A percentile compares a stretch with the other conserved stretches of the same genome.
Evolutionary conservation across 148 eudicot genomes (phyloP).

Genomic region (Cornus florida): DNA sequence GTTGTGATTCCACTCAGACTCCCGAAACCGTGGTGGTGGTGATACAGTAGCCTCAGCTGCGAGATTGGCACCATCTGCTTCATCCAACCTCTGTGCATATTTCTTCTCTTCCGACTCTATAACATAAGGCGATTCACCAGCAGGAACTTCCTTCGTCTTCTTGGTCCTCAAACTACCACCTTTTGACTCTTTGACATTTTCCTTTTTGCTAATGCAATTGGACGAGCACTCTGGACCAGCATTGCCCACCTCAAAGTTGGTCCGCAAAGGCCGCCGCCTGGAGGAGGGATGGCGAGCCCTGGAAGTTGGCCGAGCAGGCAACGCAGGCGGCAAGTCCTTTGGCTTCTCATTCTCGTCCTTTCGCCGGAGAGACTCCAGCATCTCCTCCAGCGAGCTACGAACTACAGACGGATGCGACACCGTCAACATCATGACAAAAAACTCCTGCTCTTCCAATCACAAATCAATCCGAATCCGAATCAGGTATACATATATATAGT

Average conservation of each 20-base stretch:
- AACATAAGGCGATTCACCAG: conserved; percentile 59
- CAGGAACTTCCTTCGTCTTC: conserved; percentile 42
- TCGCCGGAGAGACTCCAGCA: conserved; percentile 71
- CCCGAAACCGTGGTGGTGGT: conserved; percentile 27
- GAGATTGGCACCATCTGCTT: conserved; percentile 16
- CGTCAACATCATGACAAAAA: conserved; percentile 39
- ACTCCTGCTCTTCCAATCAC: neutral
- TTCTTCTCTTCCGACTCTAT: conserved; percentile 29
- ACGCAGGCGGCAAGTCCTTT: conserved; percentile 73
- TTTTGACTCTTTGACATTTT: conserved; percentile 14
- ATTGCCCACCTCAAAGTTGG: conserved; percentile 35
- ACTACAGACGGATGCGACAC: conserved; percentile 42
- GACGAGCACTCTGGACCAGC: neutral
- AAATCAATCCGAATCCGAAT: neutral
- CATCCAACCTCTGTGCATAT: conserved; percentile 20
- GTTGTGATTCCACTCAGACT: conserved; percentile 66
- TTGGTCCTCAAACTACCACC: conserved; percentile 55
- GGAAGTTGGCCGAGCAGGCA: conserved; percentile 74
- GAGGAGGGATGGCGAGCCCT: conserved; percentile 61
- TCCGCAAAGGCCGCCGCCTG: conserved; percentile 52
- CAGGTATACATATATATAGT: neutral
- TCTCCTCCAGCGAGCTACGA: conserved; percentile 82
- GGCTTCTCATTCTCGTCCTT: conserved; percentile 51
- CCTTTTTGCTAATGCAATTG: conserved; percentile 3
- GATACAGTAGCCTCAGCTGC: conserved; percentile 24